Percentiles rank a stretch among this genome's conserved stretches.
phyloP scores from a whole-genome alignment of 2,329 filamentous ascomycete genomes.

The Alternaria gansuensis region DNA sequence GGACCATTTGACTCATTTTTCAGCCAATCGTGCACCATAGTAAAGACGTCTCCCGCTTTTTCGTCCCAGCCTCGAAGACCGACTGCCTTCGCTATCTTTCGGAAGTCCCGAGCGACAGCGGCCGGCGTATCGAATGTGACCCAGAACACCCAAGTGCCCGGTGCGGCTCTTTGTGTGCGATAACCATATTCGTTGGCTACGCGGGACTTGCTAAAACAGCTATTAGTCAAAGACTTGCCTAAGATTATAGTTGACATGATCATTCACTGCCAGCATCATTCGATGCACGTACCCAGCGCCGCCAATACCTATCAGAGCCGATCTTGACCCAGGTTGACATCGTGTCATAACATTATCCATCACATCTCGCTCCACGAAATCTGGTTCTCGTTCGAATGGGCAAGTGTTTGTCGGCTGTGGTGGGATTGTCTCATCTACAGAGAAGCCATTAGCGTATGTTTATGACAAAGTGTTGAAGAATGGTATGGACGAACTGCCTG shows the following conservation, averaged over 20 bases:
- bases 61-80: conserved; percentile 38
- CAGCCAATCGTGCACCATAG: conserved; percentile 31
- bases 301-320: neutral
- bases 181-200: neutral
- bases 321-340: neutral
- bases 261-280: neutral
- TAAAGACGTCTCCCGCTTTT: conserved; percentile 30
- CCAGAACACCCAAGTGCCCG: conserved; percentile 1
- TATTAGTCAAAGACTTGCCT: neutral
- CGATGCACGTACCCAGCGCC: conserved; percentile 1
- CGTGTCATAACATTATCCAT: neutral
- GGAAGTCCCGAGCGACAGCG: conserved; percentile 20
- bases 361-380: conserved; percentile 2
- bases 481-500: neutral
- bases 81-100: conserved; percentile 38
- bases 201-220: neutral
- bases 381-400: conserved; percentile 1
- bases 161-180: neutral
- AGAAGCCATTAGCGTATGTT: neutral
- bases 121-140: neutral
- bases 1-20: conserved; percentile 28
- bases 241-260: neutral
- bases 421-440: conserved; percentile 17
- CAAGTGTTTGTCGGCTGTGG: neutral
- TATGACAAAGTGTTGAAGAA: neutral